Percentiles rank a stretch among this genome's conserved stretches.
These are phyloP conservation scores for Parascedosporium putredinis DNA, from an alignment of 2,329 filamentous ascomycete genomes.

Conservation along the genomic window DNA sequence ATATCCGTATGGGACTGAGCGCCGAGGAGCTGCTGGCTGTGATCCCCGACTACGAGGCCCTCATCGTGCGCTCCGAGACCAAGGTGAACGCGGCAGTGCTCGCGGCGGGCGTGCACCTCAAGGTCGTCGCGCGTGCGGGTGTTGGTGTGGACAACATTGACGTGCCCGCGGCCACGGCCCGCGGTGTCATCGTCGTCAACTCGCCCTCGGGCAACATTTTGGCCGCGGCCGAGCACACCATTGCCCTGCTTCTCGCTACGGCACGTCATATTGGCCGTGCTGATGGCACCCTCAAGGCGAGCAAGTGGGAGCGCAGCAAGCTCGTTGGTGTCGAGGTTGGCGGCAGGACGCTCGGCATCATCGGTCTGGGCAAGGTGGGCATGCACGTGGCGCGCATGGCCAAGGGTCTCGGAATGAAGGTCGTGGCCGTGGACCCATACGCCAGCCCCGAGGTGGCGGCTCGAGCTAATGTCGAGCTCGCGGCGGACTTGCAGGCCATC, in stretches of 20 bases:
- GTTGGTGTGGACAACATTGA: constrained; percentile 80
- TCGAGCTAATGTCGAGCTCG: constrained; percentile 54
- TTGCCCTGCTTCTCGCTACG: constrained; percentile 58
- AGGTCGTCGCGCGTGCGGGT: constrained; percentile 70
- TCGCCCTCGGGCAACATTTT: constrained; percentile 71
- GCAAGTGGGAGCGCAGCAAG: constrained; percentile 64
- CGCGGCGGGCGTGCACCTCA: constrained; percentile 54
- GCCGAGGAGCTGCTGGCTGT: constrained; percentile 53
- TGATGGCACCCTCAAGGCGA: constrained; percentile 57
- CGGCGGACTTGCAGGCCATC: constrained; percentile 41
- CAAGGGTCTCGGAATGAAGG: constrained; percentile 65
- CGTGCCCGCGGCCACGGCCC: constrained; percentile 58
- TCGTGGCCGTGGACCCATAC: constrained; percentile 68
- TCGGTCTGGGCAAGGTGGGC: constrained; percentile 76
- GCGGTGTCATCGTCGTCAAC: constrained; percentile 73
- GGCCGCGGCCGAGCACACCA: constrained; percentile 69
- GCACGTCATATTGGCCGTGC: constrained; percentile 52
- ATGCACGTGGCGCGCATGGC: constrained; percentile 72
- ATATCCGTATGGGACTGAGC: constrained; percentile 53
- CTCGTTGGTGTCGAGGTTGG: constrained; percentile 71
- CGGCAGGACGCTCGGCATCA: constrained; percentile 64
- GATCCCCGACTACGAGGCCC: constrained; percentile 62
- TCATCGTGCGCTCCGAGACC: constrained; percentile 73
- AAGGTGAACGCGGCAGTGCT: constrained; percentile 64
- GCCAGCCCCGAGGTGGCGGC: constrained; percentile 62